A percentile compares a stretch with the other conserved stretches of the same genome.
Evolutionary conservation across 1,139 yeast genomes (phyloP).

Genomic region (Hanseniaspora sp.): DNA sequence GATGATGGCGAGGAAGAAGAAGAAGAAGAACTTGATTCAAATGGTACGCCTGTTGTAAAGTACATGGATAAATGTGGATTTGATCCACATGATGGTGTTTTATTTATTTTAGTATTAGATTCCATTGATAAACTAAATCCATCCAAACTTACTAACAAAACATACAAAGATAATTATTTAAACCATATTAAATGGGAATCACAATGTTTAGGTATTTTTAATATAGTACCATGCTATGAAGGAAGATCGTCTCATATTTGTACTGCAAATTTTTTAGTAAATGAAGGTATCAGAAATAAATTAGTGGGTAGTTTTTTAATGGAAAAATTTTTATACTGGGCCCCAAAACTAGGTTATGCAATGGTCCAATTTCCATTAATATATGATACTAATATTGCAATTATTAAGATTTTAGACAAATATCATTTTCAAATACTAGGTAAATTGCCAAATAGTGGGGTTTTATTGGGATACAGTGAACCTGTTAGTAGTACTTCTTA

Average conservation of each 20-base stretch:
- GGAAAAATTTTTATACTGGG: slow-evolving; percentile 82
- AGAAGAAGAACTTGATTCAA: not conserved
- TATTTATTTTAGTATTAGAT: slow-evolving; percentile 14
- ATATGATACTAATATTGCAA: slow-evolving; percentile 78
- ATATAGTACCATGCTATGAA: slow-evolving; percentile 77
- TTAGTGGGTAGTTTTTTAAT: slow-evolving; percentile 81
- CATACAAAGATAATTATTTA: slow-evolving; percentile 24
- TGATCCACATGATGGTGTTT: slow-evolving; percentile 16
- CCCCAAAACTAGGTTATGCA: slow-evolving; percentile 76
- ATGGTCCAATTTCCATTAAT: slow-evolving; percentile 75
- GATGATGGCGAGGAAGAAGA: slow-evolving; percentile 14
- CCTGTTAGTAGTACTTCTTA: slow-evolving; percentile 76
- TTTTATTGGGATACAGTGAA: slow-evolving; percentile 67
- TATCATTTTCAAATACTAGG: slow-evolving; percentile 70
- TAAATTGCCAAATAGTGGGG: slow-evolving; percentile 71
- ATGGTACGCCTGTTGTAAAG: not conserved
- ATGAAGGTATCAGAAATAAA: slow-evolving; percentile 85
- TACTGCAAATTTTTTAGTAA: slow-evolving; percentile 77
- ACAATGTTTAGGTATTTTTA: slow-evolving; percentile 77
- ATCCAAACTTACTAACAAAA: slow-evolving; percentile 23
- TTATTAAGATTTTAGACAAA: slow-evolving; percentile 68
- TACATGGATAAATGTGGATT: slow-evolving; percentile 6
- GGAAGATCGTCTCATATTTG: slow-evolving; percentile 92
- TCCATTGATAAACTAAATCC: slow-evolving; percentile 19
- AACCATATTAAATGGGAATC: slow-evolving; percentile 67